Percentiles rank a stretch among this genome's conserved stretches.
Conservation (phyloP, 1,284 basidiomycete species). For the Trametes hirsuta region DNA sequence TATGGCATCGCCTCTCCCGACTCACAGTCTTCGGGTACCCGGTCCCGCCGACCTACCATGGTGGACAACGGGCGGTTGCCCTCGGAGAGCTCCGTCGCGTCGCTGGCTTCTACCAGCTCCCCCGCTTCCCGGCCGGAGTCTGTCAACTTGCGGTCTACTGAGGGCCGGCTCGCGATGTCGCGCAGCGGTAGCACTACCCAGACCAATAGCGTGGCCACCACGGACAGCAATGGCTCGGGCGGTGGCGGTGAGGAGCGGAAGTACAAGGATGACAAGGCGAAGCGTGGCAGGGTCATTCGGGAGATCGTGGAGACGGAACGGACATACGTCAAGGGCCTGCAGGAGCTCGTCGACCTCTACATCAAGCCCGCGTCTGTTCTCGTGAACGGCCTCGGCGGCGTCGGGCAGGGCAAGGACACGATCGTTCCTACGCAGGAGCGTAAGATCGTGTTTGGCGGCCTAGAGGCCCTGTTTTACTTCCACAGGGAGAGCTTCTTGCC, state of each 20-base stretch:
- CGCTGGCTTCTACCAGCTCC: conserved; percentile 26
- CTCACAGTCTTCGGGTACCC: conserved; percentile 37
- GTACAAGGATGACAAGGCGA: conserved; percentile 86
- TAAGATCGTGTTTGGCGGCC: conserved; percentile 90
- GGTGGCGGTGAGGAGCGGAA: conserved; percentile 72
- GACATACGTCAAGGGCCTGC: conserved; percentile 91
- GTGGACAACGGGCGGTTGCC: conserved; percentile 57
- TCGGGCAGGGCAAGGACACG: conserved; percentile 78
- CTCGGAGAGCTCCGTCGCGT: conserved; percentile 44
- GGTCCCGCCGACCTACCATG: conserved; percentile 67
- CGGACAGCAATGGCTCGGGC: conserved; percentile 61
- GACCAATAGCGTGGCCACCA: conserved; percentile 74
- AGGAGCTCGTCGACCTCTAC: conserved; percentile 95
- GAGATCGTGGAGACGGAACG: conserved; percentile 94
- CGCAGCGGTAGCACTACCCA: conserved; percentile 63
- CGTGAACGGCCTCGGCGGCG: conserved; percentile 69
- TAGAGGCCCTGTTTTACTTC: conserved; percentile 91
- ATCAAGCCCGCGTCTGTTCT: conserved; percentile 83
- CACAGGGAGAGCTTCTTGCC: conserved; percentile 93
- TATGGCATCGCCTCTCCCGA: conserved; percentile 41
- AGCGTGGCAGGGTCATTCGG: conserved; percentile 76
- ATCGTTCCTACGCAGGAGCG: conserved; percentile 88
- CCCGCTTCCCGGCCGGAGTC: conserved; percentile 36
- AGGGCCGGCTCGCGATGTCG: conserved; percentile 53
- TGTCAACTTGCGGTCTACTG: conserved; percentile 62